A percentile compares a stretch with the other conserved stretches of the same genome.
Evolutionary conservation across 2,329 filamentous ascomycete species (phyloP).

Genomic region (Penicillium sp.): DNA sequence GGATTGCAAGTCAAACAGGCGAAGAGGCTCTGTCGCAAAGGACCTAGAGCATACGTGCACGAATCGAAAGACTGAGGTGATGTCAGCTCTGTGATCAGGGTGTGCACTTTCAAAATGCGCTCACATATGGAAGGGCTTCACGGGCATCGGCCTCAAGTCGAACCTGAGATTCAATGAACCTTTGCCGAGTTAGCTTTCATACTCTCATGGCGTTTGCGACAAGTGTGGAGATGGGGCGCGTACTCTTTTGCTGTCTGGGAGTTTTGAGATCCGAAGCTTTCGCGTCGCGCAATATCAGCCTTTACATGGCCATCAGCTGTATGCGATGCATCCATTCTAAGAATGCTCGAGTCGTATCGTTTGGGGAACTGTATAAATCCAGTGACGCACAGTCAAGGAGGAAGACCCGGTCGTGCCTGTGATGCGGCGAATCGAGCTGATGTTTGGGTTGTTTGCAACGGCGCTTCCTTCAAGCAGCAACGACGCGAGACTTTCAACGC

Average conservation of each 20-base stretch:
- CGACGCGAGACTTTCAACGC: neutral
- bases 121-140: constrained; percentile 88
- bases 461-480: neutral
- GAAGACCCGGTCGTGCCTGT: neutral
- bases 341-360: neutral
- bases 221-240: constrained; percentile 5
- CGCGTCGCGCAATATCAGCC: constrained; percentile 28
- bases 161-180: constrained; percentile 85
- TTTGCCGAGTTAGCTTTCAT: constrained; percentile 34
- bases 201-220: neutral
- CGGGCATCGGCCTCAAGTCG: constrained; percentile 91
- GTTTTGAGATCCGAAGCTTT: constrained; percentile 51
- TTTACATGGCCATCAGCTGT: constrained; percentile 6
- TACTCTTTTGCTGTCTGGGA: constrained; percentile 74
- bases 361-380: neutral
- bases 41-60: constrained; percentile 86
- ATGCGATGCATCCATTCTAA: constrained; percentile 26
- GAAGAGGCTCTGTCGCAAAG: constrained; percentile 83
- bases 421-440: neutral
- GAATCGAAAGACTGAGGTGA: constrained; percentile 75
- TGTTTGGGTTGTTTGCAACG: neutral
- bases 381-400: neutral
- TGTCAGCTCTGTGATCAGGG: constrained; percentile 13
- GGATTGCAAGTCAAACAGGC: constrained; percentile 94
- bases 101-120: constrained; percentile 25